Evolutionary conservation across 805 yeast species (phyloP).

Genomic region (Candida oleophila): DNA sequence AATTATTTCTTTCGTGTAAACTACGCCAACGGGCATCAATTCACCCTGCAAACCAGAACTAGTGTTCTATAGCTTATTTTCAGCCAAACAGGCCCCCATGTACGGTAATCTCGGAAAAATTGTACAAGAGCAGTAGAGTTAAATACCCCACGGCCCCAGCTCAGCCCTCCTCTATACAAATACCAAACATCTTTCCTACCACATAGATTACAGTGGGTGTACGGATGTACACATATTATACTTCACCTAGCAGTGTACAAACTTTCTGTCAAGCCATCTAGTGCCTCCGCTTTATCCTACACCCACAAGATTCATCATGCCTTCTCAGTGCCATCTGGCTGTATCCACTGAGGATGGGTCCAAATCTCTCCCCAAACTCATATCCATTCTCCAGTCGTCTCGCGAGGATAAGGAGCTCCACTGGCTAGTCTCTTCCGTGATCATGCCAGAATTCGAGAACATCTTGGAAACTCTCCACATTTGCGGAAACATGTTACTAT

Average conservation of each 20-base stretch:
- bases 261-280: no score
- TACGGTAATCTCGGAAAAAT: no score
- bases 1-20: neutral
- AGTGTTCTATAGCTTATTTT: no score
- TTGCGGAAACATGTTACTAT: constrained; percentile 34
- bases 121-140: no score
- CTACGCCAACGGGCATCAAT: neutral
- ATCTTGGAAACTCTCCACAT: constrained; percentile 37
- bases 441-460: constrained; percentile 30
- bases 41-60: neutral
- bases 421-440: constrained; percentile 25
- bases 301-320: neutral
- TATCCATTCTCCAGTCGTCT: constrained; percentile 10
- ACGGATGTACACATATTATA: no score
- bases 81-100: no score
- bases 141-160: no score
- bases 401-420: constrained; percentile 28
- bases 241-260: no score
- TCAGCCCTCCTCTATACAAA: no score
- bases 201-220: no score
- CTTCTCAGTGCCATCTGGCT: neutral
- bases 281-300: no score
- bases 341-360: neutral
- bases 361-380: neutral
- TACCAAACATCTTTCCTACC: no score